These are phyloP conservation scores for Castanospermum australe DNA, from an alignment of 306 rosid species.

Conservation along the genomic window DNA sequence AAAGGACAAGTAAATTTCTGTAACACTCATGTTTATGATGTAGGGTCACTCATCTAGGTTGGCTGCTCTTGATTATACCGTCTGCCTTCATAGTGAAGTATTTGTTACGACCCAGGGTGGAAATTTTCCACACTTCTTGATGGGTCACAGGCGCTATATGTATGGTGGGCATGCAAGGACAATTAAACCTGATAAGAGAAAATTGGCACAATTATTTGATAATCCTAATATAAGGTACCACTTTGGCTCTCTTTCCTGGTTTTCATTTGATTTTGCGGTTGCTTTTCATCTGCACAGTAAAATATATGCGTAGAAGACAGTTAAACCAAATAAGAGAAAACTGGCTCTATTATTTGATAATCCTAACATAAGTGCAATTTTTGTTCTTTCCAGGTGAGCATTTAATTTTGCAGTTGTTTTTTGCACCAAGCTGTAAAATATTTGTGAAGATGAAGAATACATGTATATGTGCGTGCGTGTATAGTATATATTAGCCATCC, in stretches of 20 bases:
- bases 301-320: not conserved
- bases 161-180: slow-evolving; percentile 93
- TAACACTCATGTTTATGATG: slow-evolving; percentile 42
- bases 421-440: too few relatives aligned
- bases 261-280: not conserved
- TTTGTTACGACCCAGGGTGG: slow-evolving; percentile 98
- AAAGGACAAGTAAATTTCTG: slow-evolving; percentile 10
- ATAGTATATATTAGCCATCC: not conserved
- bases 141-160: slow-evolving; percentile 86
- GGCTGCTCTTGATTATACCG: slow-evolving; percentile 98
- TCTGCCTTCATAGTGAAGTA: slow-evolving; percentile 93
- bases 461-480: not conserved
- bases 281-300: not conserved
- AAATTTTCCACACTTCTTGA: slow-evolving; percentile 96
- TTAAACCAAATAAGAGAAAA: not conserved
- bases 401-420: too few relatives aligned
- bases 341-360: too few relatives aligned
- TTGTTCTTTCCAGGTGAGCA: too few relatives aligned
- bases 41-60: slow-evolving; percentile 94
- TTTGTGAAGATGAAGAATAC: too few relatives aligned
- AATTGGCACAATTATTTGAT: slow-evolving; percentile 68
- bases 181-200: slow-evolving; percentile 91
- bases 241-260: slow-evolving; percentile 11
- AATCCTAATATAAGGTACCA: slow-evolving; percentile 74
- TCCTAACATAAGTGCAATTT: too few relatives aligned